phyloP scores from a whole-genome alignment of 179 eudicot species.

The Silene coronaria region DNA sequence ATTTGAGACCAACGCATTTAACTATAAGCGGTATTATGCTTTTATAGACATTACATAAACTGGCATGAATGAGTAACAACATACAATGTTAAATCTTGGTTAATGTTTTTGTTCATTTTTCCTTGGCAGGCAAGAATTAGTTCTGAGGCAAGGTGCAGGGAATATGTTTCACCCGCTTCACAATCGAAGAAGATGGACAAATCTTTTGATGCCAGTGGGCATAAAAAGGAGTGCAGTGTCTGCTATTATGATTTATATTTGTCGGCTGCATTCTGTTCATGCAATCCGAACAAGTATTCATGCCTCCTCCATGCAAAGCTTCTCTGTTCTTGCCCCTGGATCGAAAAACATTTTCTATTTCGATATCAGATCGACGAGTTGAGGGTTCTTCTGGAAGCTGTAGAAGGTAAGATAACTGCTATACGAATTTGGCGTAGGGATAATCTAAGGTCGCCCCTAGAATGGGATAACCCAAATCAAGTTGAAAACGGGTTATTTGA shows the following conservation, averaged over 20 bases:
- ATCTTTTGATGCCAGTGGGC: conserved; percentile 32
- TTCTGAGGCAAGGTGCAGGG: conserved; percentile 45
- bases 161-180: conserved; percentile 47
- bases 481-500: background rate
- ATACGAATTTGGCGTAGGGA: conserved; percentile 46
- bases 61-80: background rate
- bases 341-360: conserved; percentile 39
- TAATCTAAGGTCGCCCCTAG: conserved; percentile 33
- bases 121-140: conserved; percentile 43
- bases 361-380: conserved; percentile 52
- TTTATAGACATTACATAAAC: background rate
- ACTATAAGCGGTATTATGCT: background rate
- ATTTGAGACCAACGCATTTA: no score
- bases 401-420: conserved; percentile 60
- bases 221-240: conserved; percentile 52
- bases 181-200: conserved; percentile 43
- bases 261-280: conserved; percentile 64
- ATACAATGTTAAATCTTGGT: background rate
- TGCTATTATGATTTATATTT: conserved; percentile 64
- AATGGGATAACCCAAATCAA: conserved; percentile 16
- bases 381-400: conserved; percentile 51
- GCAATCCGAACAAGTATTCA: conserved; percentile 50
- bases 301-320: conserved; percentile 64
- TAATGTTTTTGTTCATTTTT: background rate
- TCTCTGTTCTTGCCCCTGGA: conserved; percentile 67